Evolutionary conservation across 116 monocot genomes (phyloP), one percentile per base, ranked within the genome.

Genomic region (Zostera marina): DNA sequence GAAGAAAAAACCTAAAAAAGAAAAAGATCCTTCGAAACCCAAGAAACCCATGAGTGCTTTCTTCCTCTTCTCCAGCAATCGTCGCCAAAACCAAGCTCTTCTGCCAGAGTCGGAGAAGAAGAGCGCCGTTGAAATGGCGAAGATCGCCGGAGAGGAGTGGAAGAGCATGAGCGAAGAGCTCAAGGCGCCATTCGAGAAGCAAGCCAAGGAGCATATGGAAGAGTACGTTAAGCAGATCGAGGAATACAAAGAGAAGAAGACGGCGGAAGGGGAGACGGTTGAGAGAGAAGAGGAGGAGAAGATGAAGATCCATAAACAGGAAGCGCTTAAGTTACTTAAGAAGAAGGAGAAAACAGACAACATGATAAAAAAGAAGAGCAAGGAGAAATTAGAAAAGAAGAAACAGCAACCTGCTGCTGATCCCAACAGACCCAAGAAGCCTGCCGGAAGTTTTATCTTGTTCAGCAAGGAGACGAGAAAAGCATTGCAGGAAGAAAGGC

Each of bases 91-190:
- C 14, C 58, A 71, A 8, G 56, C 60, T 1, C 64, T 92, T 20
- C 67, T 65, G 8, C 60, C 66, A 40, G 74, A 76, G 52, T 60
- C 66, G 26, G 72, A 76, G 46, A 72, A 72, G 11, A 92, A 78
- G 76, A 92, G 53, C 54, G 56, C 87, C 17, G 56, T 68, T 51
- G 92, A 92, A 80, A 73, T 92, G 49, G 74, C 83, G 11, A 92
- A 83, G 78, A 82, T 92, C 46, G 67, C 86, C 13, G 83, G 86
- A 44, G 92, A 92, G 67, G 92, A 86, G 61, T 92, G 92, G 92
- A 92, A 80, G 76, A 70, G 41, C 66, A 86, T 92, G 92, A 65
- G 49, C 8, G 68, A 75, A 42, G 61, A 80, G 44, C 47, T 69
- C 54, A 82, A 59, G 68, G 75, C 80, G 22, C 75, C 77, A 8